Evolutionary conservation across 1,284 basidiomycete genomes (phyloP).

Genomic region (Meripilus lineatus): DNA sequence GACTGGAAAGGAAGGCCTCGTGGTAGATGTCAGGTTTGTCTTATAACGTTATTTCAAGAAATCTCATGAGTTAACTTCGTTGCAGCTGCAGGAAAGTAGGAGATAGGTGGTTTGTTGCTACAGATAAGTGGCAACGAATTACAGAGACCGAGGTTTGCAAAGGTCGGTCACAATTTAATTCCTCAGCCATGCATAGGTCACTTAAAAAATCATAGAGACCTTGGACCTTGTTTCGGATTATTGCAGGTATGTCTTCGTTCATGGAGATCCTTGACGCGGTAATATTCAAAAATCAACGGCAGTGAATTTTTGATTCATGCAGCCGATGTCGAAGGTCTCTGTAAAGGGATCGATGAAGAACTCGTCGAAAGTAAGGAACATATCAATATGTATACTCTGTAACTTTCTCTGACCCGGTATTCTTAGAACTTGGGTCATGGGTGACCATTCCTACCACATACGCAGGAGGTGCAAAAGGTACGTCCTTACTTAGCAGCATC

Average conservation of each 20-base stretch:
- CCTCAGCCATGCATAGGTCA: neutral
- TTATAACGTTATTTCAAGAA: neutral
- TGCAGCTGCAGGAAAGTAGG: conserved; percentile 78
- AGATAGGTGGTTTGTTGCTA: conserved; percentile 89
- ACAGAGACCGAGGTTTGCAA: conserved; percentile 91
- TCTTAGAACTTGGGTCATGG: conserved; percentile 89
- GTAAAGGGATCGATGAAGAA: conserved; percentile 92
- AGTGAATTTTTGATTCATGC: conserved; percentile 97
- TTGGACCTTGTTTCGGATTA: conserved; percentile 67
- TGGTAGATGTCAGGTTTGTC: conserved; percentile 89
- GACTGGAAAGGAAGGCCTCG: conserved; percentile 84
- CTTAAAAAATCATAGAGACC: conserved; percentile 44
- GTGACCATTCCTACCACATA: conserved; percentile 90
- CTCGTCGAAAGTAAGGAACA: conserved; percentile 70
- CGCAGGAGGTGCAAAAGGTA: conserved; percentile 93
- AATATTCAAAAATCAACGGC: conserved; percentile 12
- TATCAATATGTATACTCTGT: neutral
- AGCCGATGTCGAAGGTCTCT: conserved; percentile 96
- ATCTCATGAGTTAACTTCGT: neutral
- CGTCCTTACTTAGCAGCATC: conserved; percentile 10
- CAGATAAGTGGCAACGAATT: conserved; percentile 98
- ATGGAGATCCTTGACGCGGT: neutral
- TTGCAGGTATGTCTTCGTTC: conserved; percentile 55
- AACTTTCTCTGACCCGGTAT: neutral
- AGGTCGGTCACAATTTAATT: conserved; percentile 39